Evolutionary conservation across 2,329 filamentous ascomycete genomes (phyloP).

Genomic region (Neoarthrinium moseri): DNA sequence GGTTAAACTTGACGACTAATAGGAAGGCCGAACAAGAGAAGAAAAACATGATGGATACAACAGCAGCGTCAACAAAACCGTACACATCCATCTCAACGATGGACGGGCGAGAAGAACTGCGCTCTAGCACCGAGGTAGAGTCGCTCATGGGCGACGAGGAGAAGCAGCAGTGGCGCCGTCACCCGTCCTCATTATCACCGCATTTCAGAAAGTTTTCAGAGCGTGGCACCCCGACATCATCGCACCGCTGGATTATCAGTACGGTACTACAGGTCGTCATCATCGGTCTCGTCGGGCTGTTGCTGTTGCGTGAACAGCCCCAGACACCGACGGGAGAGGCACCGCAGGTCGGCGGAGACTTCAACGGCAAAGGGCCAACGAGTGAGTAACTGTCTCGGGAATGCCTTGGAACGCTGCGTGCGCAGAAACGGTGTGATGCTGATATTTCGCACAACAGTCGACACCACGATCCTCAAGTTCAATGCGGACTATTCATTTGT

Average conservation of each 20-base stretch:
- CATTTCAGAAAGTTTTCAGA: constrained; percentile 10
- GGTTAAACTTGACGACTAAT: too few species aligned
- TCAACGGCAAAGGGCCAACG: constrained; percentile 33
- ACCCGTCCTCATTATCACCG: background rate
- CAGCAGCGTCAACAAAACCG: background rate
- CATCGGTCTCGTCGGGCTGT: constrained; percentile 17
- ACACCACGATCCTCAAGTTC: constrained; percentile 30
- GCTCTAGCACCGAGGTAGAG: constrained; percentile 32
- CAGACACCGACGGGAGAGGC: constrained; percentile 16
- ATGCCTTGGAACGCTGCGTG: background rate
- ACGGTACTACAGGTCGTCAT: constrained; percentile 30
- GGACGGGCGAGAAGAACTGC: constrained; percentile 26
- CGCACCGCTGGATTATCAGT: constrained; percentile 31
- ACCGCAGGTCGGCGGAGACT: constrained; percentile 34
- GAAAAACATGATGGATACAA: background rate
- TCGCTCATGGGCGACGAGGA: constrained; percentile 31
- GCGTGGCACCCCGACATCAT: constrained; percentile 15
- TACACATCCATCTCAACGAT: constrained; percentile 22
- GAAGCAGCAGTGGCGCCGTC: constrained; percentile 26
- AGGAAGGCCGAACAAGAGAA: too few species aligned
- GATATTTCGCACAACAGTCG: constrained; percentile 18
- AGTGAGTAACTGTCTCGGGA: constrained; percentile 17
- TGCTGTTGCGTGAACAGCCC: constrained; percentile 29
- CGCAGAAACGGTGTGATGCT: constrained; percentile 9
- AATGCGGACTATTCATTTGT: constrained; percentile 32